These are phyloP conservation scores for Cystodermella granulosa DNA, from an alignment of 1,284 basidiomycete genomes.

Conservation along the genomic window DNA sequence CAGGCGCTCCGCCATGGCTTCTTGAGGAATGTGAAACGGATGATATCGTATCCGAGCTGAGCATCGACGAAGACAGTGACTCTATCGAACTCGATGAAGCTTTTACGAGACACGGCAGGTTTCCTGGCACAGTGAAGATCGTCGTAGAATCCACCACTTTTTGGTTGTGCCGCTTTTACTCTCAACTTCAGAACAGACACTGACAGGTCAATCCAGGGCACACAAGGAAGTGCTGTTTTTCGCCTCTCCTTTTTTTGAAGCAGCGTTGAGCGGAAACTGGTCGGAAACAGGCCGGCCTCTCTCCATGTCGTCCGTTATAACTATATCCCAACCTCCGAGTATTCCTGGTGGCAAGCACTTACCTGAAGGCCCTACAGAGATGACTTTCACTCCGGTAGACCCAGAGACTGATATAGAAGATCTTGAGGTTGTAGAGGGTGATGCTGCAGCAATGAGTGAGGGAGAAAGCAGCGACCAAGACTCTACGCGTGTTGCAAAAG, in stretches of 20 bases:
- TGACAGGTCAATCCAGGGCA: constrained; percentile 51
- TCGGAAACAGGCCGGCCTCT: constrained; percentile 67
- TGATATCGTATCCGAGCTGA: constrained; percentile 61
- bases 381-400: constrained; percentile 56
- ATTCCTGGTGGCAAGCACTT: constrained; percentile 46
- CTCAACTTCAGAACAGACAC: constrained; percentile 4
- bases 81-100: constrained; percentile 72
- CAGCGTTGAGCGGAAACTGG: constrained; percentile 75
- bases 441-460: constrained; percentile 27
- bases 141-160: constrained; percentile 79
- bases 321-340: constrained; percentile 67
- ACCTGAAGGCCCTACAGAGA: constrained; percentile 45
- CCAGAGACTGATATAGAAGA: constrained; percentile 48
- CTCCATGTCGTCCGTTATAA: constrained; percentile 75
- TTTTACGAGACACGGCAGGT: constrained; percentile 58
- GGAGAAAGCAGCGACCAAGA: constrained; percentile 37
- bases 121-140: constrained; percentile 78
- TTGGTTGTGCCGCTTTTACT: constrained; percentile 51
- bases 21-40: constrained; percentile 68
- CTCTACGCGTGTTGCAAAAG: constrained; percentile 24
- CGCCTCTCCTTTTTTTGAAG: constrained; percentile 81
- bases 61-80: constrained; percentile 58
- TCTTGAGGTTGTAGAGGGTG: constrained; percentile 32
- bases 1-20: constrained; percentile 70
- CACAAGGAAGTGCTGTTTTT: constrained; percentile 82